Conservation (phyloP, 1,284 basidiomycete genomes). For the Cronartium quercuum region DNA sequence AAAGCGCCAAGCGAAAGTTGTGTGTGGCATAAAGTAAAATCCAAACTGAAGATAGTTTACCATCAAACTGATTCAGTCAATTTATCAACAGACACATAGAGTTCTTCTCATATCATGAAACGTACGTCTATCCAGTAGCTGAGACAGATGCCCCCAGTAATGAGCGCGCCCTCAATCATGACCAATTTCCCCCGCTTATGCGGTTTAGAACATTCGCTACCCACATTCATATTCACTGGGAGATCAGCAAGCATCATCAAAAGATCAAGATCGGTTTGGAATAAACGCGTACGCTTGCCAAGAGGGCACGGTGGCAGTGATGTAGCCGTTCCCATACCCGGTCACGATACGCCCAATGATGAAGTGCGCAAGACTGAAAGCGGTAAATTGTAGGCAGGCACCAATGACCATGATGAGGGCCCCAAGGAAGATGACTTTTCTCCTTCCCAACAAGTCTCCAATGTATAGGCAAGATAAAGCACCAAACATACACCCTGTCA, state of each 20-base stretch:
- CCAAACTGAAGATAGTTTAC: background rate
- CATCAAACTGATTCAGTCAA: too few relatives aligned
- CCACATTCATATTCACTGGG: too few relatives aligned
- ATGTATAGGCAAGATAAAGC: background rate
- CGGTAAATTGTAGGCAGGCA: conserved; percentile 58
- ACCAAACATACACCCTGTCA: background rate
- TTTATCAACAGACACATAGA: too few relatives aligned
- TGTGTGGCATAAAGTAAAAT: background rate
- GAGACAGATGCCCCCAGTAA: conserved; percentile 64
- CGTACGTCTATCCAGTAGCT: conserved; percentile 59
- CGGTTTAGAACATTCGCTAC: conserved; percentile 58
- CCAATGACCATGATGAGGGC: conserved; percentile 60
- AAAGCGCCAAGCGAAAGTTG: conserved; percentile 54
- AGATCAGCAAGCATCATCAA: too few relatives aligned
- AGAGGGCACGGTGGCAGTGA: conserved; percentile 53
- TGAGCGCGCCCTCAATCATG: conserved; percentile 63
- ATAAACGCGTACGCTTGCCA: conserved; percentile 42
- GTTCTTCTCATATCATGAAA: too few relatives aligned
- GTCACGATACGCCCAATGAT: conserved; percentile 60
- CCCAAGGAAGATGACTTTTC: conserved; percentile 52
- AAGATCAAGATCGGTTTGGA: too few relatives aligned
- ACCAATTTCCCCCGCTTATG: conserved; percentile 61
- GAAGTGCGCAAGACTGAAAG: conserved; percentile 58
- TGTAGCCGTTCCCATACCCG: conserved; percentile 62
- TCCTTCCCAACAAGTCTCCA: background rate